A percentile compares a stretch with the other conserved stretches of the same genome.
Evolutionary conservation across 306 rosid species (phyloP).

Genomic region (Medicago arabica): DNA sequence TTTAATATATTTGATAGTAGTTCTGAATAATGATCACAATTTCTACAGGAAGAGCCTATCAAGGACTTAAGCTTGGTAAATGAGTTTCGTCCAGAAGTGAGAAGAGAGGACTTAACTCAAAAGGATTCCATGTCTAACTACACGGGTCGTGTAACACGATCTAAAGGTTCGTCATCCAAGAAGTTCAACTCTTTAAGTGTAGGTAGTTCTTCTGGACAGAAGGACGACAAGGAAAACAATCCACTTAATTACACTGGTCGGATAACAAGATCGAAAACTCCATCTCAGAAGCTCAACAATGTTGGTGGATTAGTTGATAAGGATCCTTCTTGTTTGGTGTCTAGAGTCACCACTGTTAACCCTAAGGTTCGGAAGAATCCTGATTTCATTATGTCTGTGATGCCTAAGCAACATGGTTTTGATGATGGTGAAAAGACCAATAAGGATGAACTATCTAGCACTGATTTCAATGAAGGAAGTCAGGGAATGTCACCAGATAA

Average conservation of each 20-base stretch:
- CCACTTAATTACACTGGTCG: no score
- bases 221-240: conserved; percentile 28
- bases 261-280: no score
- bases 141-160: background rate
- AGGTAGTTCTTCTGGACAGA: conserved; percentile 40
- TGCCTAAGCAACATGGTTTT: conserved; percentile 65
- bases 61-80: conserved; percentile 49
- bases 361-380: conserved; percentile 49
- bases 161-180: no score
- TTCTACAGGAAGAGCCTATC: conserved; percentile 39
- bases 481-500: conserved; percentile 44
- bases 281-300: background rate
- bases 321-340: conserved; percentile 33
- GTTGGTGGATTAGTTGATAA: conserved; percentile 43
- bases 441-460: conserved; percentile 48
- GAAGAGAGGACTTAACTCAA: conserved; percentile 38
- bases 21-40: no score
- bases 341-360: conserved; percentile 40
- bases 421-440: conserved; percentile 50
- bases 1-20: no score
- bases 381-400: conserved; percentile 54
- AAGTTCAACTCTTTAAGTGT: conserved; percentile 41
- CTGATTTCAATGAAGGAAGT: conserved; percentile 37
- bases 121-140: conserved; percentile 33
- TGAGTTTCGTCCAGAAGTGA: conserved; percentile 47